phyloP scores from a whole-genome alignment of 495 filamentous ascomycete genomes.

The Glonium stellatum region DNA sequence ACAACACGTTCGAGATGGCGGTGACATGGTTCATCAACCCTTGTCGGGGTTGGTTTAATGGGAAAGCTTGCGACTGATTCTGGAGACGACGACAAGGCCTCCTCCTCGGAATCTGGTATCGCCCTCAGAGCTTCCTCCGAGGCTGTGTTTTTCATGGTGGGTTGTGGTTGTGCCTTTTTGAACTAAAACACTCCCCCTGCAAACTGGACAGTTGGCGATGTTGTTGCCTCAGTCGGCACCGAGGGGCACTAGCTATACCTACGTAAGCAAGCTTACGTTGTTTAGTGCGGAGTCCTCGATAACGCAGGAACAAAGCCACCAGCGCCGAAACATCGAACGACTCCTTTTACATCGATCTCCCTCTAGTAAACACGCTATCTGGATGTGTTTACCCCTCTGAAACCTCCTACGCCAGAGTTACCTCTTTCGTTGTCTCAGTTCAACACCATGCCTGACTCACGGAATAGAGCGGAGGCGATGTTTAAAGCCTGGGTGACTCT shows the following conservation, averaged over 20 bases:
- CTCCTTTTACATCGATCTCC: background rate
- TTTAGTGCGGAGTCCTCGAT: background rate
- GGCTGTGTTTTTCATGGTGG: background rate
- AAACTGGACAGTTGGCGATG: background rate
- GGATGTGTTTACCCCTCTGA: slow-evolving; percentile 5
- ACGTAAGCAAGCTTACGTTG: background rate
- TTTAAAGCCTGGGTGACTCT: slow-evolving; percentile 6
- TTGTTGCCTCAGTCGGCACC: background rate
- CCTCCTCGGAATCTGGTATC: slow-evolving; percentile 27
- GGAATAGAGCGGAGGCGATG: background rate
- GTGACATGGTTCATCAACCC: background rate
- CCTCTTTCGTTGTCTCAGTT: background rate
- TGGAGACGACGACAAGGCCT: slow-evolving; percentile 16
- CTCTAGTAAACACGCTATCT: background rate
- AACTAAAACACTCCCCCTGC: background rate
- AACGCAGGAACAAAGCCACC: slow-evolving; percentile 3
- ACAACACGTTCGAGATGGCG: background rate
- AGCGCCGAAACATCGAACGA: slow-evolving; percentile 1
- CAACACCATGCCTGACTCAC: background rate
- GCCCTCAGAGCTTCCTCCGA: slow-evolving; percentile 4
- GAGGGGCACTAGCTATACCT: background rate
- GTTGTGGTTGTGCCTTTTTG: background rate
- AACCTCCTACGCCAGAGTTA: slow-evolving; percentile 12
- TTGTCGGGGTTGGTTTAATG: background rate
- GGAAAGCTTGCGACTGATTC: background rate